Conservation (phyloP, 257 asterid genomes). For the Verbascum thapsus region DNA sequence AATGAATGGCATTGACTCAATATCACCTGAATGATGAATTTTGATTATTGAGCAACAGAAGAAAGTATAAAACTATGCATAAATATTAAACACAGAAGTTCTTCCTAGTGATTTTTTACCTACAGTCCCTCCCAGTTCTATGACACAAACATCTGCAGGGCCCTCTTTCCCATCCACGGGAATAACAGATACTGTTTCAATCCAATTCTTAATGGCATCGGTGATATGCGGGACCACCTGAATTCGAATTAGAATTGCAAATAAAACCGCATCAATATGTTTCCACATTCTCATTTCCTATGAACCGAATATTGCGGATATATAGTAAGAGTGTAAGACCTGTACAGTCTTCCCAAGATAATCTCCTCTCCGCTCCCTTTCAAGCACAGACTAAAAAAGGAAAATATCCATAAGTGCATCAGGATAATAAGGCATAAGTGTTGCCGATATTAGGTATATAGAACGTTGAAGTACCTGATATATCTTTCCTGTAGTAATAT, state of each 20-base stretch:
- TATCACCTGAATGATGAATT: slow-evolving; percentile 67
- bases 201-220: slow-evolving; percentile 92
- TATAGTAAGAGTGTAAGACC: slow-evolving; percentile 46
- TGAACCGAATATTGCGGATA: slow-evolving; percentile 17
- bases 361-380: slow-evolving; percentile 90
- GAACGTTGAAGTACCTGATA: slow-evolving; percentile 68
- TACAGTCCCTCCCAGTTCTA: slow-evolving; percentile 98
- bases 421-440: slow-evolving; percentile 26
- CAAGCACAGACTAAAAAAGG: slow-evolving; percentile 78
- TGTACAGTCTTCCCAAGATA: slow-evolving; percentile 99
- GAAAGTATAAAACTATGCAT: neutral
- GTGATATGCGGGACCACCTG: slow-evolving; percentile 98
- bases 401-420: slow-evolving; percentile 34
- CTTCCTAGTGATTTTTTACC: slow-evolving; percentile 48
- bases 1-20: slow-evolving; percentile 97
- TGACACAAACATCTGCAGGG: slow-evolving; percentile 97
- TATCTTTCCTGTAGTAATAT: slow-evolving; percentile 96
- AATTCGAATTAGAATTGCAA: slow-evolving; percentile 21
- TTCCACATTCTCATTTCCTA: neutral
- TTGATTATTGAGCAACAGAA: slow-evolving; percentile 19
- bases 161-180: slow-evolving; percentile 95
- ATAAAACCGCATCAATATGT: slow-evolving; percentile 9
- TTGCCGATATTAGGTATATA: neutral
- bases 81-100: slow-evolving; percentile 2
- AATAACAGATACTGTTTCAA: slow-evolving; percentile 72